Percentiles rank a stretch among this genome's conserved stretches.
Conservation (phyloP, 768 basidiomycete genomes). For the Termitomyces sp. region DNA sequence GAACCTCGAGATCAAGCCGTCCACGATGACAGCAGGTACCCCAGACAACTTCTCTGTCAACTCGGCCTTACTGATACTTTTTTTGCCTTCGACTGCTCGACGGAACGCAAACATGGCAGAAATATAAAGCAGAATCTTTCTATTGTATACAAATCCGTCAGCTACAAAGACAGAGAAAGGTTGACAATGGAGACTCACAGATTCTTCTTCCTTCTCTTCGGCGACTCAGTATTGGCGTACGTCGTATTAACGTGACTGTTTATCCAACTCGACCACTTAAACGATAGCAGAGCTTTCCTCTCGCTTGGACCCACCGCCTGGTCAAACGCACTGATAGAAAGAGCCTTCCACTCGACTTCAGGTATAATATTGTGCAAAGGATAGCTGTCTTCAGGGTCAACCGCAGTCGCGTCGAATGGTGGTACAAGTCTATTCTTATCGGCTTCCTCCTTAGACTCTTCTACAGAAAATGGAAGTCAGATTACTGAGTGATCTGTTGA, state of each 20-base stretch:
- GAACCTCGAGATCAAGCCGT: slow-evolving; percentile 75
- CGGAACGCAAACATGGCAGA: slow-evolving; percentile 78
- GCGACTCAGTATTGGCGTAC: slow-evolving; percentile 36
- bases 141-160: slow-evolving; percentile 22
- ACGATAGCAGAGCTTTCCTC: slow-evolving; percentile 57
- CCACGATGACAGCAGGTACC: slow-evolving; percentile 63
- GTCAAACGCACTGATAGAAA: slow-evolving; percentile 56
- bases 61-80: slow-evolving; percentile 44
- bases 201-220: slow-evolving; percentile 54
- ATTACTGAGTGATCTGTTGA: background rate
- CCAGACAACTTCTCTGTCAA: slow-evolving; percentile 53
- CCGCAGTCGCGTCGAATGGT: slow-evolving; percentile 61
- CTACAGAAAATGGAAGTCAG: slow-evolving; percentile 31
- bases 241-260: slow-evolving; percentile 53
- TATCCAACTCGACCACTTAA: slow-evolving; percentile 64
- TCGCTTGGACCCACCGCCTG: slow-evolving; percentile 44
- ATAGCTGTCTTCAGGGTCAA: slow-evolving; percentile 71
- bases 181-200: slow-evolving; percentile 47
- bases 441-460: slow-evolving; percentile 60
- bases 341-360: slow-evolving; percentile 73
- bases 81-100: slow-evolving; percentile 34
- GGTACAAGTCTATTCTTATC: slow-evolving; percentile 76
- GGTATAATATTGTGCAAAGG: slow-evolving; percentile 74
- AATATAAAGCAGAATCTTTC: slow-evolving; percentile 78
- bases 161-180: background rate